Conservation (phyloP, 2,329 filamentous ascomycete species). For the Botryotinia calthae region DNA sequence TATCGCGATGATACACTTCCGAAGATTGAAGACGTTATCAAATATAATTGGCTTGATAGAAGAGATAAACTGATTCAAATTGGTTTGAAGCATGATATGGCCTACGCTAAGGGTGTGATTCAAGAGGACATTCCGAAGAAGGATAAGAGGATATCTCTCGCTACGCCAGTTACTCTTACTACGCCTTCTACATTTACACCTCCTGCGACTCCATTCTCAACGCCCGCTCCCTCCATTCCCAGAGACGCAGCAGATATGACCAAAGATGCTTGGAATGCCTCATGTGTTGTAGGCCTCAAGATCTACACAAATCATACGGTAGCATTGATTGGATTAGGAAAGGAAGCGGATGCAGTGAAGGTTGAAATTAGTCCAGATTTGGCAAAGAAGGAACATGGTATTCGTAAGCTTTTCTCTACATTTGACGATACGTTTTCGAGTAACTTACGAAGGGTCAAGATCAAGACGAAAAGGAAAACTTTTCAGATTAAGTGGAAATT, state of each 20-base stretch:
- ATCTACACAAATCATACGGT: constrained; percentile 3
- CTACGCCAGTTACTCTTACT: not conserved
- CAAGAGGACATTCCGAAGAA: not conserved
- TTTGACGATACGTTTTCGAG: not conserved
- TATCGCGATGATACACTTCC: constrained; percentile 43
- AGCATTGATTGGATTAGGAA: not conserved
- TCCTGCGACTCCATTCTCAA: not conserved
- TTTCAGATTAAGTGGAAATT: not conserved
- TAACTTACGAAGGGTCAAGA: constrained; percentile 3
- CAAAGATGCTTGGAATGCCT: constrained; percentile 1
- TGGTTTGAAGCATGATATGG: constrained; percentile 56
- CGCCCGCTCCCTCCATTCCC: not conserved
- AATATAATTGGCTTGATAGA: constrained; percentile 49
- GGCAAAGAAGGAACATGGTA: too few relatives aligned
- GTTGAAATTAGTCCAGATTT: not conserved
- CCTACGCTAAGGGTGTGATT: constrained; percentile 52
- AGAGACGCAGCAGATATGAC: not conserved
- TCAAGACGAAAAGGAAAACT: not conserved
- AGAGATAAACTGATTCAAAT: constrained; percentile 54
- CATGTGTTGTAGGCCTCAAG: constrained; percentile 1
- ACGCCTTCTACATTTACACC: not conserved
- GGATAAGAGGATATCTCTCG: not conserved
- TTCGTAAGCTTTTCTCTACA: not conserved
- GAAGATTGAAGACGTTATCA: constrained; percentile 48
- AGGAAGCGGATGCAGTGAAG: not conserved